phyloP scores from a whole-genome alignment of 768 basidiomycete genomes.

The Naganishia vaughanmartiniae region DNA sequence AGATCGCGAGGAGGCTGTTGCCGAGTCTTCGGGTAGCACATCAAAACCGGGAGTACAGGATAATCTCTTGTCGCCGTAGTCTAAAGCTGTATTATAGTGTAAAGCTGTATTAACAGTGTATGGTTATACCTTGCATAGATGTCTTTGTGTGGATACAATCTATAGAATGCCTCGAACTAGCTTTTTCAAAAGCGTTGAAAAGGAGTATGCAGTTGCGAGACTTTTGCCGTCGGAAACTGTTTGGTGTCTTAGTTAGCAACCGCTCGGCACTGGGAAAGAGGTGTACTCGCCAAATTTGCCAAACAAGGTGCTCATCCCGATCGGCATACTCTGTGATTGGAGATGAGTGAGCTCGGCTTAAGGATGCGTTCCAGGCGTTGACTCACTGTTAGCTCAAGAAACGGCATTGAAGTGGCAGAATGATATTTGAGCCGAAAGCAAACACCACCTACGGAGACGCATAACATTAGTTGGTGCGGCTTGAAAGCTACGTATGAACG shows the following conservation, averaged over 20 bases:
- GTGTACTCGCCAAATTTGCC: constrained; percentile 15
- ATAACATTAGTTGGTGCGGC: not conserved
- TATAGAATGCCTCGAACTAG: constrained; percentile 6
- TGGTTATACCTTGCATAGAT: constrained; percentile 13
- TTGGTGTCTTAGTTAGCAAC: not conserved
- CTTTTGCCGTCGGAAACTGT: constrained; percentile 9
- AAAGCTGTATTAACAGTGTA: not conserved
- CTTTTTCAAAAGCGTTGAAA: not conserved
- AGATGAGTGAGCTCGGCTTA: not conserved
- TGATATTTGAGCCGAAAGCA: constrained; percentile 4
- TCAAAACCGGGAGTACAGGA: constrained; percentile 1
- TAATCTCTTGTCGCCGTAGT: constrained; percentile 16
- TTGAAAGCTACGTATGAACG: not conserved
- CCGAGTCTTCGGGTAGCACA: constrained; percentile 3
- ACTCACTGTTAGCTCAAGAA: constrained; percentile 10
- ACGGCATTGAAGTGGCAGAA: not conserved
- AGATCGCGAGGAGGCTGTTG: not conserved
- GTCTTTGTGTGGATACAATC: not conserved
- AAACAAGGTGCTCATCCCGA: not conserved
- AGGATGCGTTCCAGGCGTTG: not conserved
- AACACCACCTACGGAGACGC: not conserved
- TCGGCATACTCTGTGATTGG: constrained; percentile 1
- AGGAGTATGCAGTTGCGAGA: constrained; percentile 9
- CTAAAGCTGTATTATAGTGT: no score
- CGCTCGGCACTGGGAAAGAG: not conserved